Evolutionary conservation across 192 early-diverging fungal species (phyloP), one percentile per base, ranked within the genome.

Genomic region (Umbelopsis ramanniana): DNA sequence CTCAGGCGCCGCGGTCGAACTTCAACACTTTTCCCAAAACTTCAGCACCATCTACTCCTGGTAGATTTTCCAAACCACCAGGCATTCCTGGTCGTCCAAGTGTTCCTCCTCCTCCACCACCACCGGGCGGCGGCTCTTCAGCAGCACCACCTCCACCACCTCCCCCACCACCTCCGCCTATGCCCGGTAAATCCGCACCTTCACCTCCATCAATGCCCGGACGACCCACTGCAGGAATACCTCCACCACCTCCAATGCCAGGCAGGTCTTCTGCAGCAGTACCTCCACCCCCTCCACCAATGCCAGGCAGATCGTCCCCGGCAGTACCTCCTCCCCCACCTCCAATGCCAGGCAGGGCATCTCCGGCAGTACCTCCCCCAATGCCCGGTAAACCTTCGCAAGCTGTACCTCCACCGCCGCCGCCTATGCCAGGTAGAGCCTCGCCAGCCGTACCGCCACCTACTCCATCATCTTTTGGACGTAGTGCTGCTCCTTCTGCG

Each of bases 171-270:
- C 40, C 69, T 19, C 48, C 76, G 6, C 29, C 74, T 53, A 54
- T 66, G 26, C 7, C 33, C n/a, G 35, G 63, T 26, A 35, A 43
- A 14, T 24, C 26, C 6, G 40, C 47, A 6, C 8, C 29, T 48
- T 35, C 12, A 19, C 24, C 22, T 26, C 14, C 17, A 15, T 40
- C 45, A 17, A 17, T 40, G 33, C 35, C 69, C 15, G 53, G 53
- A 1, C 22, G 53, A 26, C 38, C 72, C 15, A 37, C 55, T 45
- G 72, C 76, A 46, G 46, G 72, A 24, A 7, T 38, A 5, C 57
- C 66, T 9, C 12, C 69, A 15, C 67, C 76, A 29, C 69, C 72
- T 63, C 17, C 70, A 72, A 45, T 54, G 53, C 53, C 53, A 1
- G 53, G 53, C 6, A 26, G 53, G 14, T 9, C 63, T 11, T 6